Evolutionary conservation across 169 alveolate genomes (phyloP), one percentile per base, ranked within the genome.

Genomic region (Plasmodium chabaudi): DNA sequence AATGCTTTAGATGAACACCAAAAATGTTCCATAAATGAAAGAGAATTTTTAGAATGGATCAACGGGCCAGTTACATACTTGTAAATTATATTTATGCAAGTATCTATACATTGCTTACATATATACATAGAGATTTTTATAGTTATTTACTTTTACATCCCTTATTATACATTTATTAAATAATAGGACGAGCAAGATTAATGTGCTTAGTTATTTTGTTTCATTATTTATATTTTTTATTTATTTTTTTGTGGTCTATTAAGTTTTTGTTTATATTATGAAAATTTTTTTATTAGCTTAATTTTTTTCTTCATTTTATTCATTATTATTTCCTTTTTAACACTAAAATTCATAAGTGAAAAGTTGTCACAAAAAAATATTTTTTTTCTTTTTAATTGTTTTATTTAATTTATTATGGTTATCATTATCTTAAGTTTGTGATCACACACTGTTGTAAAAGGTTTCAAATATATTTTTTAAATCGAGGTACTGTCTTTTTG

Each of bases 1-100:
- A 95, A 95, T 82, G 98, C 97, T 27, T 92, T 96, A 39, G 98
- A 96, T 71, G 98, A 96, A 51, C 96, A 96, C 79, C 98, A 96
- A 84, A 96, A 96, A 61, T 93, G 96, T 60, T 97, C 98, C 23
- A 95, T 96, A 75, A 95, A 95, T 86, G 98, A 96, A 82, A 91
- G 98, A 60, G 98, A 96, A 69, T 96, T 96, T 67, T 86, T 94
- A 64, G 97, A 95, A 63, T 96, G 98, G 98, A 94, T 96, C 93
- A 95, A 95, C 27, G 98, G 97, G 0, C 89, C 89, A 44, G 89
- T 79, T 2, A 79, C 89, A 2, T 79, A 79, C 63, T 79, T 79
- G 34, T 79, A 47, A 79, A 42, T 17, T 12, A 13, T 15, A 12
- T 51, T 15, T 51, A 15, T 15, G 59, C 59, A 12, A 15, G 59